Percentiles rank a stretch among this genome's conserved stretches.
phyloP scores from a whole-genome alignment of 495 filamentous ascomycete genomes.

The Podospora pseudopauciseta region DNA sequence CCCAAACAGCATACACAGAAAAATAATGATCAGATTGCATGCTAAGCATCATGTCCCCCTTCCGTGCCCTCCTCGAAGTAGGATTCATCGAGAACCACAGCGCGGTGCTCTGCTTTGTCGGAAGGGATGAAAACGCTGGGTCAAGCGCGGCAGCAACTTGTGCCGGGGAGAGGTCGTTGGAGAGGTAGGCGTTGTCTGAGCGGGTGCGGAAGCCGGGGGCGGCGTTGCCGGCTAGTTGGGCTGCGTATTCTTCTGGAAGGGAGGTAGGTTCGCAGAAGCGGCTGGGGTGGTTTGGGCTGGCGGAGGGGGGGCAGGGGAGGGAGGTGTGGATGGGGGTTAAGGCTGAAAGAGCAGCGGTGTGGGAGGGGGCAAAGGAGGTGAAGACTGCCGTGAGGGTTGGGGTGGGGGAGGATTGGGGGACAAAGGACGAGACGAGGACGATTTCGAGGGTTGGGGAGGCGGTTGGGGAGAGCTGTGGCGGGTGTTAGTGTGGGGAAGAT shows the following conservation, averaged over 20 bases:
- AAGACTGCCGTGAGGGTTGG: conserved; percentile 40
- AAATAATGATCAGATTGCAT: conserved; percentile 56
- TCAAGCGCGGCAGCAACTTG: conserved; percentile 40
- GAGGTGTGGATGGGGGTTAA: conserved; percentile 36
- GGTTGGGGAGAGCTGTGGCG: conserved; percentile 29
- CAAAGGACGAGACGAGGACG: conserved; percentile 36
- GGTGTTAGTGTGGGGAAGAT: neutral
- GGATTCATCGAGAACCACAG: conserved; percentile 52
- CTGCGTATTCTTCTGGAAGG: conserved; percentile 39
- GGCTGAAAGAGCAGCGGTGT: conserved; percentile 32
- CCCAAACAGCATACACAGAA: conserved; percentile 51
- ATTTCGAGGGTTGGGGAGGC: conserved; percentile 40
- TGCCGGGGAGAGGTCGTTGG: conserved; percentile 35
- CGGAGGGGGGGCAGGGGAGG: conserved; percentile 37
- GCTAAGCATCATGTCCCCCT: conserved; percentile 46
- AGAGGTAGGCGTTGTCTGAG: conserved; percentile 50
- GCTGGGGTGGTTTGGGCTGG: conserved; percentile 31
- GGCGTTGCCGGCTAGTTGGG: conserved; percentile 43
- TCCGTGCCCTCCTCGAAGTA: conserved; percentile 20
- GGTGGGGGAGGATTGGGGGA: conserved; percentile 16
- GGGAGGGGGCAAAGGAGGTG: conserved; percentile 38
- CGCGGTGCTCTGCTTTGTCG: conserved; percentile 37
- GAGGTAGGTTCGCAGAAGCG: conserved; percentile 37
- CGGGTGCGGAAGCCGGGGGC: conserved; percentile 44
- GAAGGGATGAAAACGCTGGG: conserved; percentile 44